Conservation (phyloP, 164 flowering plant genomes). For the Umbilicus rupestris region DNA sequence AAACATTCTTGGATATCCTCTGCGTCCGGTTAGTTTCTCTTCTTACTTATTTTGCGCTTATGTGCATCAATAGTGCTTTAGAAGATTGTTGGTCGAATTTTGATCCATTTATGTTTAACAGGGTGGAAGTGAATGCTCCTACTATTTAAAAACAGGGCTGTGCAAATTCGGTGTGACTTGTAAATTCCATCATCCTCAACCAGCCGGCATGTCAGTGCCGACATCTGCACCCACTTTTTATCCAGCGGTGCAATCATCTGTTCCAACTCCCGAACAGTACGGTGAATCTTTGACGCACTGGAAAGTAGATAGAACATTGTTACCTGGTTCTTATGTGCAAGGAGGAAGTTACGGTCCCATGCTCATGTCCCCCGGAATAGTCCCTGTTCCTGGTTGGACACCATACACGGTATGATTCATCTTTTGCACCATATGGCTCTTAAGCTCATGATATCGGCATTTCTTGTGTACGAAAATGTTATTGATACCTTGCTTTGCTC, state of each 20-base stretch:
- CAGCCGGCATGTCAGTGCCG: slow-evolving; percentile 26
- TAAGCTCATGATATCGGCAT: background rate
- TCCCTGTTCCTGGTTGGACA: slow-evolving; percentile 32
- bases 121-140: slow-evolving; percentile 45
- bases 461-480: background rate
- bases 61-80: background rate
- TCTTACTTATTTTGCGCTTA: background rate
- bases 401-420: slow-evolving; percentile 31
- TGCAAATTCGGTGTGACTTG: slow-evolving; percentile 45
- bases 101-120: slow-evolving; percentile 11
- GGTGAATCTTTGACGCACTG: slow-evolving; percentile 26
- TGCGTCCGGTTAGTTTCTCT: slow-evolving; percentile 23
- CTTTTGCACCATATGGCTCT: background rate
- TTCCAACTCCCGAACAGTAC: slow-evolving; percentile 29
- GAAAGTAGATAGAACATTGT: slow-evolving; percentile 36
- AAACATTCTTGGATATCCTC: slow-evolving; percentile 29
- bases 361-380: slow-evolving; percentile 33
- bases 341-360: slow-evolving; percentile 43
- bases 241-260: slow-evolving; percentile 42
- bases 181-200: slow-evolving; percentile 51
- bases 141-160: slow-evolving; percentile 44
- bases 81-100: background rate
- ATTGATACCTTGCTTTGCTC: slow-evolving; percentile 8
- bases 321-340: slow-evolving; percentile 36
- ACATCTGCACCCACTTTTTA: slow-evolving; percentile 43